phyloP scores from a whole-genome alignment of 306 rosid species.

The Quercus rubra region DNA sequence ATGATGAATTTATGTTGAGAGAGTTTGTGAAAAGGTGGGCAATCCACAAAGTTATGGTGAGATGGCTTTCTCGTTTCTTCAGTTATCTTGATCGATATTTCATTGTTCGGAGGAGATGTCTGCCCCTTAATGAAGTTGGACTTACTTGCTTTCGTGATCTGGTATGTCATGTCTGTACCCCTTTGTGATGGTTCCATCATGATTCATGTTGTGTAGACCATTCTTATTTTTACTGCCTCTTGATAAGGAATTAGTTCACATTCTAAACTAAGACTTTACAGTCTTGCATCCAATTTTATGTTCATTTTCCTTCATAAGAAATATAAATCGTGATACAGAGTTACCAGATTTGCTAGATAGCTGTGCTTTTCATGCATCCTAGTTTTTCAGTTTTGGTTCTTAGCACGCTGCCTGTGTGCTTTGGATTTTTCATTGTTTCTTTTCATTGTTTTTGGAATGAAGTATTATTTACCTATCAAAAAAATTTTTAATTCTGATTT shows the following conservation, averaged over 20 bases:
- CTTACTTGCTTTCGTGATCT: conserved; percentile 54
- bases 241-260: background rate
- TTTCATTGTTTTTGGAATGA: too few species aligned
- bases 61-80: conserved; percentile 66
- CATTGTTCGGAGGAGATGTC: conserved; percentile 44
- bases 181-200: background rate
- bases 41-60: conserved; percentile 68
- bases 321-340: background rate
- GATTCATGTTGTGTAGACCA: background rate
- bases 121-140: conserved; percentile 58
- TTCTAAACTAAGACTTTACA: background rate
- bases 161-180: conserved; percentile 38
- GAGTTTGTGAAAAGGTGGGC: conserved; percentile 81
- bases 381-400: too few species aligned
- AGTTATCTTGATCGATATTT: conserved; percentile 55
- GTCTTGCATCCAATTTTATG: background rate
- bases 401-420: too few species aligned
- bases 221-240: background rate
- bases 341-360: too few species aligned
- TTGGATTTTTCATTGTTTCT: too few species aligned
- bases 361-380: too few species aligned
- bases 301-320: background rate
- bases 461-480: background rate
- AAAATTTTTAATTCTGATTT: conserved; percentile 5
- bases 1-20: conserved; percentile 60